Conservation (phyloP, 208 protist species). For the Trypanosoma vivax region DNA sequence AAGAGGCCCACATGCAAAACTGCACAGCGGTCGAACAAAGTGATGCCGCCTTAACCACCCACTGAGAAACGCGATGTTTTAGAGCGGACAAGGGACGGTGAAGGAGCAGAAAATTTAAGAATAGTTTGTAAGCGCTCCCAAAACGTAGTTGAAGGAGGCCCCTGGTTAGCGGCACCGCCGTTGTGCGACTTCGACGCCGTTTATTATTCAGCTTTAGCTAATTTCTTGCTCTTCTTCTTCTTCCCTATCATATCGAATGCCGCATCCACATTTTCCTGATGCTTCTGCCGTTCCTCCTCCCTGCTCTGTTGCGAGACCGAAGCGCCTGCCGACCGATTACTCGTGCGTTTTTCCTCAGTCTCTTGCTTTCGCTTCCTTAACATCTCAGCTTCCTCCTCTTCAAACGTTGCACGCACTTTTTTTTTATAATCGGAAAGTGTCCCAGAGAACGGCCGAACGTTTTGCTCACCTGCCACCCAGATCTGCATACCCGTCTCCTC, state of each 20-base stretch:
- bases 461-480: constrained; percentile 82
- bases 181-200: neutral
- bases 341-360: constrained; percentile 36
- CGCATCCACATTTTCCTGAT: constrained; percentile 17
- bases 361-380: constrained; percentile 36
- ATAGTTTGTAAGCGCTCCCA: neutral
- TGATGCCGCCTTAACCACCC: neutral
- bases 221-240: constrained; percentile 33
- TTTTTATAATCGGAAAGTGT: constrained; percentile 82
- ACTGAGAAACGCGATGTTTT: too few species aligned
- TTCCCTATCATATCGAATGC: constrained; percentile 31
- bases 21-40: neutral
- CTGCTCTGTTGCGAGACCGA: constrained; percentile 15
- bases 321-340: constrained; percentile 43
- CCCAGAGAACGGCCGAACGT: constrained; percentile 69
- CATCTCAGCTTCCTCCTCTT: constrained; percentile 51
- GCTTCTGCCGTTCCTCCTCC: constrained; percentile 35
- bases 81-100: too few species aligned
- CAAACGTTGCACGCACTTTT: constrained; percentile 62
- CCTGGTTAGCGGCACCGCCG: too few species aligned
- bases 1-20: neutral
- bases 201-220: constrained; percentile 24
- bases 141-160: neutral
- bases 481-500: constrained; percentile 85
- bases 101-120: too few species aligned